Evolutionary conservation across 805 yeast species (phyloP).

Genomic region (Ogataea kodamae): DNA sequence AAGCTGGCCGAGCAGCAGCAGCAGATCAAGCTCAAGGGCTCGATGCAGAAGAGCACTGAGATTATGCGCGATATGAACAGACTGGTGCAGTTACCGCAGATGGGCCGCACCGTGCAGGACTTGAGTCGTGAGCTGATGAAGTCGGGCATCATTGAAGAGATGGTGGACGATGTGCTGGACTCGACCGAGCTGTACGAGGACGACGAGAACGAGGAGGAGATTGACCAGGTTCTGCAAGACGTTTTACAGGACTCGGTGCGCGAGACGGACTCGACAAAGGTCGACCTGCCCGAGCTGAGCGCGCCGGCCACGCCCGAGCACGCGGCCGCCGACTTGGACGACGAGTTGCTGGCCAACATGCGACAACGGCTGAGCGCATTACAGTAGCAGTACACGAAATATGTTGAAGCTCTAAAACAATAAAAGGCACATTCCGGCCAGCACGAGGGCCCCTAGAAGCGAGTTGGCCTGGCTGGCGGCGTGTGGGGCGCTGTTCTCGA

Average conservation of each 20-base stretch:
- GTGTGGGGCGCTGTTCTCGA: slow-evolving; percentile 13
- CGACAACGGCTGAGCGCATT: slow-evolving; percentile 82
- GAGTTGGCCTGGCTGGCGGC: slow-evolving; percentile 16
- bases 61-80: slow-evolving; percentile 88
- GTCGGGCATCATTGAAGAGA: slow-evolving; percentile 85
- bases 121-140: slow-evolving; percentile 82
- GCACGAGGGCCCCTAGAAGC: slow-evolving; percentile 23
- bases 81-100: slow-evolving; percentile 72
- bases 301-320: slow-evolving; percentile 21
- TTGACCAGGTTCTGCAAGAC: slow-evolving; percentile 55
- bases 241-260: too few relatives aligned
- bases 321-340: slow-evolving; percentile 58
- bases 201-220: slow-evolving; percentile 63
- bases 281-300: slow-evolving; percentile 21
- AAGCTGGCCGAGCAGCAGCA: slow-evolving; percentile 91
- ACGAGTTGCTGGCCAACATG: slow-evolving; percentile 77
- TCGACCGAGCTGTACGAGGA: slow-evolving; percentile 61
- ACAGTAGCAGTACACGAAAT: slow-evolving; percentile 47
- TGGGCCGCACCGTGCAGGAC: slow-evolving; percentile 79
- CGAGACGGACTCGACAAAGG: slow-evolving; percentile 32
- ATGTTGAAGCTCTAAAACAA: slow-evolving; percentile 18
- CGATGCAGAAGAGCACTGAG: slow-evolving; percentile 71
- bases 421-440: slow-evolving; percentile 21
- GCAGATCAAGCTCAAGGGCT: slow-evolving; percentile 75
- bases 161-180: slow-evolving; percentile 90